Conservation (phyloP, 257 asterid species). For the Solanum rostratum region DNA sequence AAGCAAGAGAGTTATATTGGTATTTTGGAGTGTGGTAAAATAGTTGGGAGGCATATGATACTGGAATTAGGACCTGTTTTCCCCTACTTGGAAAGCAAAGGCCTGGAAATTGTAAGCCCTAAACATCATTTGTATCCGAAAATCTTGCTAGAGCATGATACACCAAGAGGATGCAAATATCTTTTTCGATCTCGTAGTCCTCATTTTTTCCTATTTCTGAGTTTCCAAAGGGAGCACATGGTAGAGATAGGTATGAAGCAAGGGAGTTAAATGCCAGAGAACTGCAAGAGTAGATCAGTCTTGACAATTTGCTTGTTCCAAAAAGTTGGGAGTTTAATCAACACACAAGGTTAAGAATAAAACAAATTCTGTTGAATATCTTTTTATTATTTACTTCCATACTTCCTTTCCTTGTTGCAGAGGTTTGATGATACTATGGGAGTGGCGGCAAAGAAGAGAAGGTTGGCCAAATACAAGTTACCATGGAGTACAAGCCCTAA, state of each 20-base stretch:
- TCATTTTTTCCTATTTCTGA: background rate
- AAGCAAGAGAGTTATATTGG: background rate
- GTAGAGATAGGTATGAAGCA: background rate
- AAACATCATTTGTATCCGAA: background rate
- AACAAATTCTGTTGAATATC: background rate
- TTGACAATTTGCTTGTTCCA: background rate
- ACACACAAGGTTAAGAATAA: background rate
- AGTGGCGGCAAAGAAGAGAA: slow-evolving; percentile 11
- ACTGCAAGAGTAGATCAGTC: background rate
- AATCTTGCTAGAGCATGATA: background rate
- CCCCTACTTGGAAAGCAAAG: background rate
- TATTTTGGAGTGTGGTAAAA: background rate
- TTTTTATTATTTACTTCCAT: background rate
- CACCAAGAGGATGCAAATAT: background rate
- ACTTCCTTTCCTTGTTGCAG: background rate
- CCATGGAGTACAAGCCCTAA: slow-evolving; percentile 11
- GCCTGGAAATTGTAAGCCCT: background rate
- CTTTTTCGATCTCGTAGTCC: background rate
- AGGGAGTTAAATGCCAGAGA: background rate
- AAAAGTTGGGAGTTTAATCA: background rate
- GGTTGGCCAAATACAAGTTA: slow-evolving; percentile 5
- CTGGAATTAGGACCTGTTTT: background rate
- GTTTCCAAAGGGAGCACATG: background rate
- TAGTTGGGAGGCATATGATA: background rate
- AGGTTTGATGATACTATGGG: slow-evolving; percentile 5